Conservation (phyloP, 2,329 filamentous ascomycete species). For the Venturia effusa region DNA sequence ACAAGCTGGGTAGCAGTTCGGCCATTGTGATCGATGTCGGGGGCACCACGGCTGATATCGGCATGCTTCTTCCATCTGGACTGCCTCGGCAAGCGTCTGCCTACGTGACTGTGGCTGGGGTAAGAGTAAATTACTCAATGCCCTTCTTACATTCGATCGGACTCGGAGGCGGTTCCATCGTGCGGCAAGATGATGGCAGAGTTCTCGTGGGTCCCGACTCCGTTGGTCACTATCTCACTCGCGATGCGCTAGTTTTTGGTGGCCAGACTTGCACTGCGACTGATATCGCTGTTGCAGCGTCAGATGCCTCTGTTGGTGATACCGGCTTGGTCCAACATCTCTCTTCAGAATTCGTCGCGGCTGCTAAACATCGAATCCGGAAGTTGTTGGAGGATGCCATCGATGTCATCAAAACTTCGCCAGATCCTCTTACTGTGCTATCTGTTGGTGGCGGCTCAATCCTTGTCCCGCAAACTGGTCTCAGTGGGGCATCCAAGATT, state of each 20-base stretch:
- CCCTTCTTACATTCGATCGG: conserved; percentile 32
- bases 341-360: conserved; percentile 25
- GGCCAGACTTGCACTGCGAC: conserved; percentile 48
- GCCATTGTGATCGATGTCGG: conserved; percentile 57
- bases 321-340: conserved; percentile 24
- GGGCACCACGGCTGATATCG: conserved; percentile 55
- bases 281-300: conserved; percentile 37
- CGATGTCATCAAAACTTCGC: conserved; percentile 53
- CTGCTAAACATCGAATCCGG: conserved; percentile 34
- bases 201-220: conserved; percentile 49
- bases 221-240: conserved; percentile 46
- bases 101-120: conserved; percentile 50
- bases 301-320: conserved; percentile 33
- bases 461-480: conserved; percentile 40
- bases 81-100: conserved; percentile 54
- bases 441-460: conserved; percentile 55
- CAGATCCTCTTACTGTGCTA: conserved; percentile 47
- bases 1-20: conserved; percentile 27
- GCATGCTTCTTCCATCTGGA: conserved; percentile 48
- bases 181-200: conserved; percentile 29
- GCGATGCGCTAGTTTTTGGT: conserved; percentile 46
- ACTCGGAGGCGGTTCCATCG: conserved; percentile 47
- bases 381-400: conserved; percentile 45
- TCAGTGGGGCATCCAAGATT: conserved; percentile 45
- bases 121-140: conserved; percentile 42